A percentile compares a stretch with the other conserved stretches of the same genome.
Evolutionary conservation across 1,139 yeast species (phyloP).

Genomic region (Candida tetrigidarum): DNA sequence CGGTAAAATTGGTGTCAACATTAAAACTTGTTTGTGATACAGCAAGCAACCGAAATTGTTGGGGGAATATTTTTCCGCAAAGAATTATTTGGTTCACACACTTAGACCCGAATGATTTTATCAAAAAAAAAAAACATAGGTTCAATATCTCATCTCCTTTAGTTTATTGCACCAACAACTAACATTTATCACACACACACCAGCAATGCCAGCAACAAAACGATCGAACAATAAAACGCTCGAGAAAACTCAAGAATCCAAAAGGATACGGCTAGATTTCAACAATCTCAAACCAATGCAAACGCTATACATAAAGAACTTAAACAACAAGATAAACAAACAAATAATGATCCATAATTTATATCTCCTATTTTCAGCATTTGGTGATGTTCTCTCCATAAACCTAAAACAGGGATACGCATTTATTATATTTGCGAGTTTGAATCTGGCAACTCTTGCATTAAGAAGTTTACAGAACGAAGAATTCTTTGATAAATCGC

Average conservation of each 20-base stretch:
- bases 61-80: too few relatives aligned
- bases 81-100: too few relatives aligned
- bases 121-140: too few relatives aligned
- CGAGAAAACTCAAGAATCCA: slow-evolving; percentile 4
- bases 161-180: too few relatives aligned
- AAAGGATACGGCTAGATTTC: slow-evolving; percentile 16
- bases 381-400: slow-evolving; percentile 69
- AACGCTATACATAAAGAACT: slow-evolving; percentile 67
- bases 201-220: slow-evolving; percentile 5
- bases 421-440: slow-evolving; percentile 59
- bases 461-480: slow-evolving; percentile 51
- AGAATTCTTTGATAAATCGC: slow-evolving; percentile 57
- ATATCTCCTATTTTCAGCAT: slow-evolving; percentile 65
- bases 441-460: slow-evolving; percentile 58
- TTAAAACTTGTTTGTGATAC: too few relatives aligned
- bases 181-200: background rate
- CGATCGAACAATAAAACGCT: background rate
- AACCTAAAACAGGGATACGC: slow-evolving; percentile 74
- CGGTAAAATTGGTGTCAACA: background rate
- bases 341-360: slow-evolving; percentile 53
- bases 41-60: background rate
- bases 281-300: slow-evolving; percentile 26
- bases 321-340: slow-evolving; percentile 63
- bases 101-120: too few relatives aligned
- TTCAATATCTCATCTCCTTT: background rate